A percentile compares a stretch with the other conserved stretches of the same genome.
Conservation (phyloP, 1,139 yeast genomes). For the Yamadazyma diospyri region DNA sequence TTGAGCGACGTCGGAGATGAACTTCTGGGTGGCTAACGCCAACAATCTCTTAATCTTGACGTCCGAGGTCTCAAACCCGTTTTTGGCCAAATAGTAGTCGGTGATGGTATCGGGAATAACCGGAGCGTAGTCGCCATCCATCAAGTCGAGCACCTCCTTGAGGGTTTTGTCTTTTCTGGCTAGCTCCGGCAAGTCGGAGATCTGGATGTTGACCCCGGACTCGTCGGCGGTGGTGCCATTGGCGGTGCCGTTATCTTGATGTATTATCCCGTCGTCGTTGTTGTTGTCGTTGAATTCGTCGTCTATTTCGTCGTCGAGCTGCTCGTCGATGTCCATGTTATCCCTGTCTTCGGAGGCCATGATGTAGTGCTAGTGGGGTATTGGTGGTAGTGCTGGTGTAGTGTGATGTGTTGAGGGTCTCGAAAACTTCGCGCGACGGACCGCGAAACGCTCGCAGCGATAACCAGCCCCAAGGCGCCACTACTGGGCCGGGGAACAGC, state of each 20-base stretch:
- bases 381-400: neutral
- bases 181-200: conserved; percentile 63
- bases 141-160: conserved; percentile 77
- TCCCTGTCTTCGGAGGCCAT: conserved; percentile 5
- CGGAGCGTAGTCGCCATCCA: conserved; percentile 90
- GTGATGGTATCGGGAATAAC: conserved; percentile 98
- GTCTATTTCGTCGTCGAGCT: conserved; percentile 19
- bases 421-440: neutral
- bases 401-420: neutral
- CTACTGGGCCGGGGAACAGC: no score
- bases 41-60: conserved; percentile 76
- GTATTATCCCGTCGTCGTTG: conserved; percentile 7
- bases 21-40: conserved; percentile 94
- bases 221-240: conserved; percentile 6
- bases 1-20: conserved; percentile 88
- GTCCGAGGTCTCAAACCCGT: conserved; percentile 85
- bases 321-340: conserved; percentile 7
- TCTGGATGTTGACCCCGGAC: conserved; percentile 5
- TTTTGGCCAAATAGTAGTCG: conserved; percentile 83
- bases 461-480: no score
- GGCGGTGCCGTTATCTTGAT: conserved; percentile 3
- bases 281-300: conserved; percentile 28
- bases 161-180: conserved; percentile 84
- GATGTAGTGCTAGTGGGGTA: neutral
- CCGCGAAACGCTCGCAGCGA: no score